Conservation (phyloP, 1,284 basidiomycete genomes). For the Moesziomyces antarcticus region DNA sequence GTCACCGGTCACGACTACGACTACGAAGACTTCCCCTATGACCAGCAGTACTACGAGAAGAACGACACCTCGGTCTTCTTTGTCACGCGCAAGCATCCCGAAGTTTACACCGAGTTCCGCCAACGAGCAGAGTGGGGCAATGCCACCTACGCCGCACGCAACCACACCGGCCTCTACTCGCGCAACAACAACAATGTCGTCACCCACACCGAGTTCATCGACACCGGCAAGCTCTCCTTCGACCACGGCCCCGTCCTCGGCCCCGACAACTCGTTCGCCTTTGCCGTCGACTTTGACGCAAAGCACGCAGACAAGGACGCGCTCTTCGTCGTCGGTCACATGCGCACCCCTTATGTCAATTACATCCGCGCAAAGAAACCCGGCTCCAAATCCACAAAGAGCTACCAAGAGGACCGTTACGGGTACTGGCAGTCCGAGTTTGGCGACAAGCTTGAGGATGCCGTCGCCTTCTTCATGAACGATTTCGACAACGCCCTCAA, state of each 20-base stretch:
- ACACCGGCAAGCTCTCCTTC: conserved; percentile 50
- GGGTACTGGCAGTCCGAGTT: conserved; percentile 64
- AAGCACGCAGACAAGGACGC: conserved; percentile 51
- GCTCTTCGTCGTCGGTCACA: conserved; percentile 60
- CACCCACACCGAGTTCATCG: conserved; percentile 58
- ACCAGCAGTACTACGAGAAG: conserved; percentile 47
- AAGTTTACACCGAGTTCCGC: conserved; percentile 60
- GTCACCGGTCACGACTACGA: conserved; percentile 64
- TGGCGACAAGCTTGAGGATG: conserved; percentile 66
- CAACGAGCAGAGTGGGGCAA: conserved; percentile 67
- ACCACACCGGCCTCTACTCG: conserved; percentile 50
- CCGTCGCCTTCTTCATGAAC: conserved; percentile 70
- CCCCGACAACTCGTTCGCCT: conserved; percentile 64
- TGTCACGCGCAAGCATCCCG: conserved; percentile 52
- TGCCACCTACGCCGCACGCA: conserved; percentile 57
- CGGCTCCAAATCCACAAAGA: conserved; percentile 44
- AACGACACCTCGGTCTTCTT: conserved; percentile 55
- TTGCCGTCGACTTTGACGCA: conserved; percentile 58
- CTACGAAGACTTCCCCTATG: conserved; percentile 53
- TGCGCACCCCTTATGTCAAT: conserved; percentile 61
- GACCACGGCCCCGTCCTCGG: conserved; percentile 55
- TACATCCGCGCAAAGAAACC: conserved; percentile 53
- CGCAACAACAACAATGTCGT: conserved; percentile 65
- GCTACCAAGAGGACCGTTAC: conserved; percentile 60
- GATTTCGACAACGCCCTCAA: conserved; percentile 76